phyloP scores from a whole-genome alignment of 106 monocot species.

The Phalaenopsis equestris region DNA sequence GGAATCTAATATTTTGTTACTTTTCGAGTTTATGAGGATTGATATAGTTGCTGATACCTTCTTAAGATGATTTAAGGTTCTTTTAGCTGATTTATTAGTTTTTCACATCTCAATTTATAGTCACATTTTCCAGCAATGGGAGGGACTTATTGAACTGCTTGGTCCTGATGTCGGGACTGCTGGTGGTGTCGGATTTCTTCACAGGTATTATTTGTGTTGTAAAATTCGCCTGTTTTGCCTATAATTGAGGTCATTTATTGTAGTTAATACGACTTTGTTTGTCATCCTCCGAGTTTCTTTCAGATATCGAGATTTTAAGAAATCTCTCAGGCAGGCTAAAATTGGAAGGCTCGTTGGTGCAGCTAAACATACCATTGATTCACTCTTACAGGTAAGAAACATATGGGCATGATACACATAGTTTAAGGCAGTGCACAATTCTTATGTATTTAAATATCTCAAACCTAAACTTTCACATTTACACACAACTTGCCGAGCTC shows the following conservation, averaged over 20 bases:
- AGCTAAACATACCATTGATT: conserved; percentile 47
- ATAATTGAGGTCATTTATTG: not conserved
- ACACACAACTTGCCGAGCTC: too few relatives aligned
- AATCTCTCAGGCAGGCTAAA: conserved; percentile 48
- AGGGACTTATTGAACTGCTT: conserved; percentile 89
- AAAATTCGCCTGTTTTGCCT: not conserved
- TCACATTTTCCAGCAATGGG: conserved; percentile 73
- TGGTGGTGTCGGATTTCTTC: conserved; percentile 93
- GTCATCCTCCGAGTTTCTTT: not conserved
- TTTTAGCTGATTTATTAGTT: not conserved
- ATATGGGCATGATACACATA: not conserved
- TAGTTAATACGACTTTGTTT: not conserved
- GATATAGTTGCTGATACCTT: not conserved
- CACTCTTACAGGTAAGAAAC: conserved; percentile 62
- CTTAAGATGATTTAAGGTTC: not conserved
- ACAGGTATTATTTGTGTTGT: conserved; percentile 41
- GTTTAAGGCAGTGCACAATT: too few relatives aligned
- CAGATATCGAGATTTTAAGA: conserved; percentile 96
- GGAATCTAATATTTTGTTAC: not conserved
- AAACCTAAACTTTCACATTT: too few relatives aligned
- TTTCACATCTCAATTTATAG: not conserved
- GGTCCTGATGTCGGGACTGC: conserved; percentile 70
- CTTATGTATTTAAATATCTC: too few relatives aligned
- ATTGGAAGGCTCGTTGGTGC: conserved; percentile 31
- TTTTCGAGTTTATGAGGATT: not conserved